A percentile compares a stretch with the other conserved stretches of the same genome.
Conservation (phyloP, 1,284 basidiomycete species). For the Rhodotorula sp. region DNA sequence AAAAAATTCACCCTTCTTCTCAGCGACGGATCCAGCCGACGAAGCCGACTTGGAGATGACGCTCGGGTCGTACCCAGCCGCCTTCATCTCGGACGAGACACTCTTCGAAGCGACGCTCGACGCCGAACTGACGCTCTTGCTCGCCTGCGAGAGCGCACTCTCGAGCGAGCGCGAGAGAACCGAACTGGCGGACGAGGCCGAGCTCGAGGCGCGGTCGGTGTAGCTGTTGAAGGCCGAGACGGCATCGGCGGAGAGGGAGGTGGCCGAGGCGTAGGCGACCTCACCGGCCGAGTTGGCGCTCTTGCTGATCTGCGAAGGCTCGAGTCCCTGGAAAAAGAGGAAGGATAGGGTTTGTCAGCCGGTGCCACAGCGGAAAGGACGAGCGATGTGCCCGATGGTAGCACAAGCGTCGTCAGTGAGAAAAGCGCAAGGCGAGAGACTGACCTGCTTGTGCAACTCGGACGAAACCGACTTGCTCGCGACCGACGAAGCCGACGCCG, state of each 20-base stretch:
- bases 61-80: constrained; percentile 24
- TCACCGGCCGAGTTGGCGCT: constrained; percentile 19
- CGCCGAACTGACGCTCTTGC: constrained; percentile 26
- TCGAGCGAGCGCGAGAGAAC: constrained; percentile 1
- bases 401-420: neutral
- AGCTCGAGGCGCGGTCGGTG: constrained; percentile 13
- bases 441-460: constrained; percentile 10
- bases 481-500: constrained; percentile 29
- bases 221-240: constrained; percentile 8
- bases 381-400: no score
- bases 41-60: constrained; percentile 24
- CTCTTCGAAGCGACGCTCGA: constrained; percentile 28
- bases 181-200: neutral
- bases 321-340: no score
- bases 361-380: no score
- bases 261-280: constrained; percentile 20
- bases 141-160: constrained; percentile 4
- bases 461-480: constrained; percentile 29
- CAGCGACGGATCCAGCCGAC: constrained; percentile 17
- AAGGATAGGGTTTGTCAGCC: no score
- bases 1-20: constrained; percentile 17
- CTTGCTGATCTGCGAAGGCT: constrained; percentile 26
- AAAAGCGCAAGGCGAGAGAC: neutral
- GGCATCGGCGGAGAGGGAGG: constrained; percentile 9
- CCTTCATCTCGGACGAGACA: constrained; percentile 27